Percentiles rank a stretch among this genome's conserved stretches.
phyloP scores from a whole-genome alignment of 2,329 filamentous ascomycete species.

The Beauveria varroae region DNA sequence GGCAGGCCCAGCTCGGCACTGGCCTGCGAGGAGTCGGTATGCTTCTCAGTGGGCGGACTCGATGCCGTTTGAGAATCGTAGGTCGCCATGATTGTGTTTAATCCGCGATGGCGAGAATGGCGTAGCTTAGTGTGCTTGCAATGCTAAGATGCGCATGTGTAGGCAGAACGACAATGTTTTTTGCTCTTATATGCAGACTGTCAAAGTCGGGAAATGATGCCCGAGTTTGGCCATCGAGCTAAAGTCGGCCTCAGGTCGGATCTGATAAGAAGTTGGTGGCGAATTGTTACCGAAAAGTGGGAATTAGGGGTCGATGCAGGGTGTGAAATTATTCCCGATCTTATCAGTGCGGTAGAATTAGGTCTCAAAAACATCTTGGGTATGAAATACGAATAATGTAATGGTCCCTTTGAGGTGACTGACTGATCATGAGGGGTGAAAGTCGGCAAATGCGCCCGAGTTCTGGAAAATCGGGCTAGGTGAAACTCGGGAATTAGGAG shows the following conservation, averaged over 20 bases:
- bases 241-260: constrained; percentile 1
- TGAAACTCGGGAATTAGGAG: no score
- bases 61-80: not conserved
- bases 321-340: not conserved
- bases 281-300: no score
- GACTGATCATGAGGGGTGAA: not conserved
- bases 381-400: no score
- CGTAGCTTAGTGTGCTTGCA: no score
- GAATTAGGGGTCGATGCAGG: no score
- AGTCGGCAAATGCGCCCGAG: not conserved
- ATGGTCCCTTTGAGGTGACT: not conserved
- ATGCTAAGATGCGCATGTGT: no score
- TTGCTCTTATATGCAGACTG: not conserved
- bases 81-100: not conserved
- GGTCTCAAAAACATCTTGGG: no score
- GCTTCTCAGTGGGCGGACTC: not conserved
- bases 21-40: no score
- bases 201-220: not conserved
- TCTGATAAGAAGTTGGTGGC: no score
- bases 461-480: no score
- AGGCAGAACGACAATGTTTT: not conserved
- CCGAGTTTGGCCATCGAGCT: not conserved
- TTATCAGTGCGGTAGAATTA: no score
- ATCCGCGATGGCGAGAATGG: not conserved
- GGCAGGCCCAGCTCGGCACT: not conserved